A percentile compares a stretch with the other conserved stretches of the same genome.
Conservation (phyloP, 164 flowering plant species). For the Protea cynaroides region DNA sequence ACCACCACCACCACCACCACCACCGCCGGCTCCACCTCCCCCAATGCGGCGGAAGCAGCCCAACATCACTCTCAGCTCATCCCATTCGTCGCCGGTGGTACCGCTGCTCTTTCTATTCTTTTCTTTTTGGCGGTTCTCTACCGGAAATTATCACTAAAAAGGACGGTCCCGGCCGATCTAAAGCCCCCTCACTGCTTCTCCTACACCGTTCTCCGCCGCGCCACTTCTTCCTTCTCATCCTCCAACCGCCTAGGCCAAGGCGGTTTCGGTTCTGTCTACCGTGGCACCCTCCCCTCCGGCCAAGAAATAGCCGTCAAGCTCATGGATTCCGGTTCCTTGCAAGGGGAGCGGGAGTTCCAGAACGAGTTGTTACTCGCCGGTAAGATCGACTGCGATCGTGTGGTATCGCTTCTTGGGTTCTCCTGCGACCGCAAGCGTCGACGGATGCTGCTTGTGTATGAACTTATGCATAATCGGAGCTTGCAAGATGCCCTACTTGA, state of each 20-base stretch:
- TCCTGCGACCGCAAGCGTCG: conserved; percentile 35
- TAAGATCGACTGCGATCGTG: conserved; percentile 26
- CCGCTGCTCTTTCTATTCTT: conserved; percentile 24
- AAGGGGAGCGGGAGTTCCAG: conserved; percentile 84
- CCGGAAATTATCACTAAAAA: conserved; percentile 46
- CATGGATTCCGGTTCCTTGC: conserved; percentile 72
- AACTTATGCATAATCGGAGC: conserved; percentile 75
- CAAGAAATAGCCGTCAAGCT: conserved; percentile 63
- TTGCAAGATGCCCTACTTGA: conserved; percentile 75
- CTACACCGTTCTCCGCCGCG: conserved; percentile 60
- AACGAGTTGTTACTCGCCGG: conserved; percentile 66
- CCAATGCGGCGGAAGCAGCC: too few species aligned
- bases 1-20: conserved; percentile 19
- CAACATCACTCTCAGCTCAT: conserved; percentile 11
- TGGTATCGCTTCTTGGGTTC: conserved; percentile 56
- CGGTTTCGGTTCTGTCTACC: conserved; percentile 79
- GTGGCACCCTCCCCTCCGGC: conserved; percentile 42
- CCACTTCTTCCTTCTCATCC: conserved; percentile 58
- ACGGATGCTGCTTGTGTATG: conserved; percentile 56
- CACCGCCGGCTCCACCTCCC: conserved; percentile 2
- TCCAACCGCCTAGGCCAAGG: conserved; percentile 76
- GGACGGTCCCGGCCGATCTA: conserved; percentile 63
- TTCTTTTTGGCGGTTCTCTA: conserved; percentile 25
- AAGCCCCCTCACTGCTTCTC: conserved; percentile 53
- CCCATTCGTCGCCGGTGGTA: conserved; percentile 23